Evolutionary conservation across 805 yeast species (phyloP).

Genomic region (Wickerhamomyces chaumierensis): DNA sequence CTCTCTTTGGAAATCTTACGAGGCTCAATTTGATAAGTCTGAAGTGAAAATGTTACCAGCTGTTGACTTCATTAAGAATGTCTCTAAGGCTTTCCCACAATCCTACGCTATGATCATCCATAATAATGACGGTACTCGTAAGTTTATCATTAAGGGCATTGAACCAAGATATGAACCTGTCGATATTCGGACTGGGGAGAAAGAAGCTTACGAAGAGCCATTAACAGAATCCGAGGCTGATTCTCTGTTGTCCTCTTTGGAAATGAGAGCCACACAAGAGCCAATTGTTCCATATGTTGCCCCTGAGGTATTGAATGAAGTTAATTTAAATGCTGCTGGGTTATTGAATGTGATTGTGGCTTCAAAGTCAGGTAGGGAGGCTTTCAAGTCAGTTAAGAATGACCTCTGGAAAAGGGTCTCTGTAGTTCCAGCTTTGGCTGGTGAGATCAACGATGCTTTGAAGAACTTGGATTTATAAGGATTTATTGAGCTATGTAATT

Average conservation of each 20-base stretch:
- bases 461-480: constrained; percentile 14
- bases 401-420: constrained; percentile 22
- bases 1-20: constrained; percentile 91
- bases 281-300: constrained; percentile 14
- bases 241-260: constrained; percentile 1
- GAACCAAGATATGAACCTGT: constrained; percentile 69
- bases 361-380: constrained; percentile 19
- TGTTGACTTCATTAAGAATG: constrained; percentile 92
- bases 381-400: constrained; percentile 22
- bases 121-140: constrained; percentile 52
- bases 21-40: constrained; percentile 57
- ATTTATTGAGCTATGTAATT: too few relatives aligned
- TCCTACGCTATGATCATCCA: constrained; percentile 90
- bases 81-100: constrained; percentile 74
- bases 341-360: constrained; percentile 17
- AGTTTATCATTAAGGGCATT: constrained; percentile 88
- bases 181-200: constrained; percentile 32
- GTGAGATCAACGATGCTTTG: constrained; percentile 17
- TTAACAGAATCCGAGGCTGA: not conserved
- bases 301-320: constrained; percentile 25
- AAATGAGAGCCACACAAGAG: constrained; percentile 9
- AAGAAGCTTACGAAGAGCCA: constrained; percentile 22
- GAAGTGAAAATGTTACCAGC: constrained; percentile 63
- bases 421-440: constrained; percentile 23
- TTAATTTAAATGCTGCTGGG: constrained; percentile 26